Conservation (phyloP, 179 eudicot genomes). For the Heliamphora pulchella region DNA sequence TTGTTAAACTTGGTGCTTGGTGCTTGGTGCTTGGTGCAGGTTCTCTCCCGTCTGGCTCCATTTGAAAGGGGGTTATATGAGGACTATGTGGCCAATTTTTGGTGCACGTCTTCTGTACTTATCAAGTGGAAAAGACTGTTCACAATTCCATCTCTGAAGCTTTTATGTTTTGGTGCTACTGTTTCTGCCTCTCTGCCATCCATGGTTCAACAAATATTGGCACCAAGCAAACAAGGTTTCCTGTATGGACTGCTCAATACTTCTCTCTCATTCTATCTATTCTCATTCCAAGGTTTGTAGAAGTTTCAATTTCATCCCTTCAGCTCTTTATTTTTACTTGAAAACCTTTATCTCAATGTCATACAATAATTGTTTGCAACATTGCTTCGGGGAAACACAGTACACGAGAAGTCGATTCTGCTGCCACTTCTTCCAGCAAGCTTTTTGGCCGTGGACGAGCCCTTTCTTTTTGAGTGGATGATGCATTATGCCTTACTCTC, state of each 20-base stretch:
- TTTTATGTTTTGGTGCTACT: conserved; percentile 62
- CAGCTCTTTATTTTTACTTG: background rate
- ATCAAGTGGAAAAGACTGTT: conserved; percentile 82
- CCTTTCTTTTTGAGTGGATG: conserved; percentile 65
- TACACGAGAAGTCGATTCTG: conserved; percentile 93
- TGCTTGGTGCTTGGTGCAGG: conserved; percentile 49
- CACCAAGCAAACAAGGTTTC: conserved; percentile 72
- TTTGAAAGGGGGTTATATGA: conserved; percentile 91
- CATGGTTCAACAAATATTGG: conserved; percentile 67
- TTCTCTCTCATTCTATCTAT: conserved; percentile 76
- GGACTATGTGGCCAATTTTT: conserved; percentile 95
- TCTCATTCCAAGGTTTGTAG: conserved; percentile 80
- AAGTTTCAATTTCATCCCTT: background rate
- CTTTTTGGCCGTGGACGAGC: conserved; percentile 78
- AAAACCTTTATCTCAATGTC: too few species aligned
- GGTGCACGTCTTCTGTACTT: conserved; percentile 80
- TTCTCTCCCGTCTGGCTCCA: conserved; percentile 88
- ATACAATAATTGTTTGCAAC: background rate
- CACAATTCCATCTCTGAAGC: conserved; percentile 47
- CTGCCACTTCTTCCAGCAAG: conserved; percentile 88
- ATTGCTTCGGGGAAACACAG: conserved; percentile 34
- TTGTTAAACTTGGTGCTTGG: background rate
- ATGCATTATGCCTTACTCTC: conserved; percentile 66
- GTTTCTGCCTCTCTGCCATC: conserved; percentile 67
- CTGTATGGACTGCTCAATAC: conserved; percentile 69